Evolutionary conservation across 1,284 basidiomycete genomes (phyloP), one percentile per base, ranked within the genome.

Genomic region (Grifola frondosa): DNA sequence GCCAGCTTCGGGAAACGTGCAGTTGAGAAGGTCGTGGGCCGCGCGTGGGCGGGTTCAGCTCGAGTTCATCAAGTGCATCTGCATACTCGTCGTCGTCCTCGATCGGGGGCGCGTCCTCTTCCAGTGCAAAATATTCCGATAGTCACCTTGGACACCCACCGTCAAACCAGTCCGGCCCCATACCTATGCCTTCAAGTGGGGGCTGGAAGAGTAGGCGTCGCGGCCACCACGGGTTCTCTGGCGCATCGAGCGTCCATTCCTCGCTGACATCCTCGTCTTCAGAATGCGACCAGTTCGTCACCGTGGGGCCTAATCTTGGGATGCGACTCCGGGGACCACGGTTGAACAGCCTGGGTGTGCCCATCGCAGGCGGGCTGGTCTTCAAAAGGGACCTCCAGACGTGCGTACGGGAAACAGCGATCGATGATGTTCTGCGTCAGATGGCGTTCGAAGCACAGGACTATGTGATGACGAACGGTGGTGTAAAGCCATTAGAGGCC

Each of bases 401-500:
- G 1, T 82, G 79, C 48, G 82, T 85, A 23, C 66, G 63, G 46
- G 81, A 85, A 44, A 88, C 88, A 6, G 76, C 75, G n/a, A 61
- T 72, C 23, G 64, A 71, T 16, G 54, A 62, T 37, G 56, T 62
- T 38, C 50, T 56, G 46, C 53, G 36, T 46, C 36, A 43, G 49
- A 42, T 47, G 54, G 49, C 44, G 11, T 25, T 31, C 37, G 60
- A 51, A n/a, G 42, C 56, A 51, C 50, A 54, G 48, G 48, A 45
- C 29, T n/a, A n/a, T n/a, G 32, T 25, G 39, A 49, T 44, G 9
- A 41, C 41, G 11, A 49, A 19, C 13, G 31, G 37, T 17, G 54
- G 38, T 30, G 49, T 54, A 45, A 58, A 47, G 37, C 54, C 50
- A 22, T 48, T 88, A 50, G 81, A 84, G 56, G 64, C 69, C 34